phyloP scores from a whole-genome alignment of 768 basidiomycete species.

The Gyrodon lividus region DNA sequence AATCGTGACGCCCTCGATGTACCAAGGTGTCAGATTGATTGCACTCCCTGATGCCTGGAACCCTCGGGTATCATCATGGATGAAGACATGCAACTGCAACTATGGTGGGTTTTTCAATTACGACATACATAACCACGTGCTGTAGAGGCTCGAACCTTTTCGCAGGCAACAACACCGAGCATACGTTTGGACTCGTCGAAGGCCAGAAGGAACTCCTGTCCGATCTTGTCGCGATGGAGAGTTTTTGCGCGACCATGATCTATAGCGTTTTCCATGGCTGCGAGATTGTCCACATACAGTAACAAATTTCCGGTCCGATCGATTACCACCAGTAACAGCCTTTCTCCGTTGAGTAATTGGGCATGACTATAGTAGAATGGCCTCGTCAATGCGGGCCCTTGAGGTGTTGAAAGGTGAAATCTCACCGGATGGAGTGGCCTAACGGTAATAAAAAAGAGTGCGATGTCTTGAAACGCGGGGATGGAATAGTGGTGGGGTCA shows the following conservation, averaged over 20 bases:
- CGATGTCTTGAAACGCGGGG: constrained; percentile 4
- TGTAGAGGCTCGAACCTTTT: constrained; percentile 30
- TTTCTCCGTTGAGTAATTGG: constrained; percentile 37
- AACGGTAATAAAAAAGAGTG: constrained; percentile 8
- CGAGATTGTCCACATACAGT: constrained; percentile 36
- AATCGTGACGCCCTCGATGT: constrained; percentile 30
- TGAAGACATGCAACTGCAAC: constrained; percentile 41
- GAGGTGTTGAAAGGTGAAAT: background rate
- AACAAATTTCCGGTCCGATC: constrained; percentile 27
- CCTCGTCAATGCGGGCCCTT: background rate
- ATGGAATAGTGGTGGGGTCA: constrained; percentile 5
- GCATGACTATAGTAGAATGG: constrained; percentile 15
- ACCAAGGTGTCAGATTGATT: constrained; percentile 44
- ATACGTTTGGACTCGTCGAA: constrained; percentile 48
- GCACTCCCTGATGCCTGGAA: constrained; percentile 40
- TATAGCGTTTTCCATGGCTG: constrained; percentile 31
- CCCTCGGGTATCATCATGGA: constrained; percentile 43
- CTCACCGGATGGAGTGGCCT: background rate
- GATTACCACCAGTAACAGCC: constrained; percentile 37
- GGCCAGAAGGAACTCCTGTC: constrained; percentile 37
- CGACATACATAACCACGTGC: too few relatives aligned
- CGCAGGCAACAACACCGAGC: constrained; percentile 39
- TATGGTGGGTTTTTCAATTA: constrained; percentile 1
- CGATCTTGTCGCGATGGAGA: constrained; percentile 42
- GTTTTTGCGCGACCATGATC: constrained; percentile 18